Conservation (phyloP, 495 filamentous ascomycete species). For the Daldinia childiae region DNA sequence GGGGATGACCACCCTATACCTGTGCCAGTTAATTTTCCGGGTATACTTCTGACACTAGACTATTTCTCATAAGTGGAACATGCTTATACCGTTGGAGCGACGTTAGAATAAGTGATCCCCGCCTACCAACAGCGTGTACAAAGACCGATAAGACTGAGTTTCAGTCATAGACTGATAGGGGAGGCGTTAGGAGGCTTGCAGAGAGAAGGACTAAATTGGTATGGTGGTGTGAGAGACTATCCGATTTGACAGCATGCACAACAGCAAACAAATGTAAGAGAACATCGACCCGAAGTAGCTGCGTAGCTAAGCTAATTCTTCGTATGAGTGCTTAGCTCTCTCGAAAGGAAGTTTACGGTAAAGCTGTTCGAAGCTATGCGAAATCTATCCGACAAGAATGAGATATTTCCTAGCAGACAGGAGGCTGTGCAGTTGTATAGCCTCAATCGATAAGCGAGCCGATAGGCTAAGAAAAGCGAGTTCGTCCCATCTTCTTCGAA, state of each 20-base stretch:
- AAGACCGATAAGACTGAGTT: not conserved
- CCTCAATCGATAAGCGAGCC: conserved; percentile 2
- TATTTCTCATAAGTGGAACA: not conserved
- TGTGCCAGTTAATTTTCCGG: not conserved
- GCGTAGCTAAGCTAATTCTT: not conserved
- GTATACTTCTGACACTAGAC: not conserved
- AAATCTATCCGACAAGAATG: not conserved
- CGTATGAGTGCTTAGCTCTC: not conserved
- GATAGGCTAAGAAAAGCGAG: conserved; percentile 1
- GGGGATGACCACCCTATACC: not conserved
- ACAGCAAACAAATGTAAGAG: not conserved
- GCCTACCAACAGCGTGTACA: not conserved
- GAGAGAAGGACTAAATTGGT: not conserved
- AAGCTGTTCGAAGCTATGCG: not conserved
- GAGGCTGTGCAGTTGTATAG: not conserved
- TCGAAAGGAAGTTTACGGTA: not conserved
- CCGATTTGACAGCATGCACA: conserved; percentile 7
- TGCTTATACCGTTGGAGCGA: not conserved
- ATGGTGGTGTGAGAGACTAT: conserved; percentile 8
- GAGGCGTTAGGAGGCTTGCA: not conserved
- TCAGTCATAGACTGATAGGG: not conserved
- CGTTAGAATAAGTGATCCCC: not conserved
- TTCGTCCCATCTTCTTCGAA: conserved; percentile 1
- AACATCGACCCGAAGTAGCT: not conserved
- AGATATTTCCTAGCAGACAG: not conserved